A percentile compares a stretch with the other conserved stretches of the same genome.
These are phyloP conservation scores for Zymoseptoria brevis DNA, from an alignment of 2,329 filamentous ascomycete genomes.

Conservation along the genomic window DNA sequence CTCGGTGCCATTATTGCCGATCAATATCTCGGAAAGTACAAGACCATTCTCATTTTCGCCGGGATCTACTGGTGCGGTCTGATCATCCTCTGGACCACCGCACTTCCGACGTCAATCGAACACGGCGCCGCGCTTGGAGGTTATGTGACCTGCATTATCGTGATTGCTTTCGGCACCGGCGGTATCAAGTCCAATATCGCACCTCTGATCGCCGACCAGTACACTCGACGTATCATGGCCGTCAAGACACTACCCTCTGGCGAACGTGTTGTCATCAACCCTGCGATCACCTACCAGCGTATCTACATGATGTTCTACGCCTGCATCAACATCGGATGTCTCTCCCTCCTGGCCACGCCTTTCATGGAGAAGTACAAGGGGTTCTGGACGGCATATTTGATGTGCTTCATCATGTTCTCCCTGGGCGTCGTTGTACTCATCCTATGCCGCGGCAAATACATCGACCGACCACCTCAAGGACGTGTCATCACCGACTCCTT, in stretches of 20 bases:
- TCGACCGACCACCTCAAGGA: conserved; percentile 49
- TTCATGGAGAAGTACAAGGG: conserved; percentile 60
- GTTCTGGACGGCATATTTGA: conserved; percentile 58
- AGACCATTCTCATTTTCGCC: conserved; percentile 60
- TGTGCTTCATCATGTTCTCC: conserved; percentile 57
- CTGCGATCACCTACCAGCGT: conserved; percentile 40
- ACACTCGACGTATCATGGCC: conserved; percentile 34
- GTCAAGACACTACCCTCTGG: conserved; percentile 33
- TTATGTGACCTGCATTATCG: conserved; percentile 56
- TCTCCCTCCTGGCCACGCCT: conserved; percentile 59
- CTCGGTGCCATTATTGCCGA: conserved; percentile 51
- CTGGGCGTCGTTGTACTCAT: conserved; percentile 51
- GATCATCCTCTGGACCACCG: conserved; percentile 56
- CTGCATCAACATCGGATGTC: conserved; percentile 65
- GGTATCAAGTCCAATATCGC: conserved; percentile 75
- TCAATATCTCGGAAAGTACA: conserved; percentile 60
- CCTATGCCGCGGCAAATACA: conserved; percentile 25
- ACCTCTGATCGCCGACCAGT: conserved; percentile 43
- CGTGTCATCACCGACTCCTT: conserved; percentile 60
- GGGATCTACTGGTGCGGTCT: conserved; percentile 59
- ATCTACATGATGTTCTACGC: conserved; percentile 60
- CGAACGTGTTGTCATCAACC: conserved; percentile 41
- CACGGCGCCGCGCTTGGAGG: conserved; percentile 53
- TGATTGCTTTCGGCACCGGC: conserved; percentile 68
- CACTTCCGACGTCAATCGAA: conserved; percentile 56